phyloP scores from a whole-genome alignment of 257 asterid species.

The Cynanchum wilfordii region DNA sequence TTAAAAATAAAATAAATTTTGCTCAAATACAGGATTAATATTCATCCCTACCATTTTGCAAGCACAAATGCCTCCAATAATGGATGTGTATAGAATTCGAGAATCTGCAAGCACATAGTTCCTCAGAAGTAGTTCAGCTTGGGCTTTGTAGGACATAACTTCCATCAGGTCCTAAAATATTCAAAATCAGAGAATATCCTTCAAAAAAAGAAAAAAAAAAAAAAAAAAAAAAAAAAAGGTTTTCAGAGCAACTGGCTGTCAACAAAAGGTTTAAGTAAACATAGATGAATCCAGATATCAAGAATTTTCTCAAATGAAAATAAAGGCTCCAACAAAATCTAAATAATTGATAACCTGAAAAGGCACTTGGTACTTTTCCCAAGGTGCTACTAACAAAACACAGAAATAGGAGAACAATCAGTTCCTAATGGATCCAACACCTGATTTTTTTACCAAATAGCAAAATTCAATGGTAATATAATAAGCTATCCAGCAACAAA shows the following conservation, averaged over 20 bases:
- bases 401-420: not conserved
- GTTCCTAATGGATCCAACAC: no score
- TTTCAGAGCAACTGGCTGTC: not conserved
- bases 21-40: no score
- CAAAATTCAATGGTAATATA: no score
- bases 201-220: not conserved
- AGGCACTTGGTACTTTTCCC: not conserved
- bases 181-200: not conserved
- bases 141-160: constrained; percentile 41
- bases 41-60: constrained; percentile 56
- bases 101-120: constrained; percentile 45
- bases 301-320: not conserved
- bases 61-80: constrained; percentile 48
- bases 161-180: constrained; percentile 39
- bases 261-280: no score
- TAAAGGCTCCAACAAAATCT: not conserved
- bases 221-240: no score
- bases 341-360: not conserved
- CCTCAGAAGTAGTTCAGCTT: constrained; percentile 40
- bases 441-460: no score
- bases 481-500: no score
- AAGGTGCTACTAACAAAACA: not conserved
- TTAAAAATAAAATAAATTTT: no score
- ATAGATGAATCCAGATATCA: not conserved
- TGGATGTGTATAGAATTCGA: constrained; percentile 40